These are phyloP conservation scores for Alectoria sarmentosa DNA, from an alignment of 495 filamentous ascomycete species.

Conservation along the genomic window DNA sequence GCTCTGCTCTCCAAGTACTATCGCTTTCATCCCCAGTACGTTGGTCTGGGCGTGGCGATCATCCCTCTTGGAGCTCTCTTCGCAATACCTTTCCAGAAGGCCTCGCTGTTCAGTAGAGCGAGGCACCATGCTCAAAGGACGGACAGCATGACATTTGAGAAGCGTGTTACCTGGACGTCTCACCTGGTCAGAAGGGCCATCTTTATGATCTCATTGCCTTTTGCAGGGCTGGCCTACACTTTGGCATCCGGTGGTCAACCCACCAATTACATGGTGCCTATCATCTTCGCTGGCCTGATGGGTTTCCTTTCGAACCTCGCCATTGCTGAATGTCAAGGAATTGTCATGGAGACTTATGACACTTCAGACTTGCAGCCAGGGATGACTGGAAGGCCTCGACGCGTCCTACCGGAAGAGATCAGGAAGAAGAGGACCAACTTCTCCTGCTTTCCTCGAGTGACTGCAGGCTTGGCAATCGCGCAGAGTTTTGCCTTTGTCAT, in stretches of 20 bases:
- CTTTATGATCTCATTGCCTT: conserved; percentile 56
- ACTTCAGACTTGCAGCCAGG: conserved; percentile 62
- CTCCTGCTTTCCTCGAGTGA: conserved; percentile 61
- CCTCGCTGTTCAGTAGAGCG: conserved; percentile 55
- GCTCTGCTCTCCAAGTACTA: conserved; percentile 59
- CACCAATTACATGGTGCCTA: conserved; percentile 52
- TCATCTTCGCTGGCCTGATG: conserved; percentile 57
- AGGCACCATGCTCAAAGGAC: conserved; percentile 47
- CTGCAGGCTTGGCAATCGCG: conserved; percentile 61
- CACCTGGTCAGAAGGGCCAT: conserved; percentile 61
- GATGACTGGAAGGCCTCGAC: conserved; percentile 49
- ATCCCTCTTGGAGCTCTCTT: conserved; percentile 59
- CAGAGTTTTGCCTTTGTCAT: conserved; percentile 59
- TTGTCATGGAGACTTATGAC: conserved; percentile 77
- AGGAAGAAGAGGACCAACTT: conserved; percentile 55
- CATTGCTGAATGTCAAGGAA: conserved; percentile 65
- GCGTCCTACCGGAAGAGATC: conserved; percentile 39
- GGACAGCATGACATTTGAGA: conserved; percentile 54
- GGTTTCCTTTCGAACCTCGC: conserved; percentile 64
- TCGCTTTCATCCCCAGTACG: conserved; percentile 49
- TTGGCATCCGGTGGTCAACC: conserved; percentile 52
- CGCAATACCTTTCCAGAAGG: conserved; percentile 65
- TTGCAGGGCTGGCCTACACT: conserved; percentile 58
- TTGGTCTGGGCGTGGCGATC: conserved; percentile 55
- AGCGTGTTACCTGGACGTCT: conserved; percentile 54